Conservation (phyloP, 371 early-diverging fungal genomes). For the Rhizopus arrhizus region DNA sequence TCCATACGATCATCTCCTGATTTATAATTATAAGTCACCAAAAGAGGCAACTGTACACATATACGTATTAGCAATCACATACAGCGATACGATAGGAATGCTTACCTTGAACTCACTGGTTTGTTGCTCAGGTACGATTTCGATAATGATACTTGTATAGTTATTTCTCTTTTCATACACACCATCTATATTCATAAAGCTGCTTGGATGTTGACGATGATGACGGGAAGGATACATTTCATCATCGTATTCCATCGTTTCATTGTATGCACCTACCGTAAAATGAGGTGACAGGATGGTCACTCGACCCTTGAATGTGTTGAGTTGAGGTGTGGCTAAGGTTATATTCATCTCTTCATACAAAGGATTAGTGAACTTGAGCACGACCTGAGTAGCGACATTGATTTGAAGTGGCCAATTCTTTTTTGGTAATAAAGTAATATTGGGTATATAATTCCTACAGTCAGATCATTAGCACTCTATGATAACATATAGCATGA, state of each 20-base stretch:
- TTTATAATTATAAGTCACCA: conserved; percentile 65
- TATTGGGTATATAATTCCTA: conserved; percentile 77
- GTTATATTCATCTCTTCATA: conserved; percentile 72
- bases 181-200: conserved; percentile 39
- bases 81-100: not conserved
- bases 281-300: conserved; percentile 72
- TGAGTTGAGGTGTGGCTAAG: conserved; percentile 56
- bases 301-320: conserved; percentile 42
- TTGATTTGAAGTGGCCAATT: conserved; percentile 57
- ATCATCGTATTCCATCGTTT: conserved; percentile 83
- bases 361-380: conserved; percentile 87
- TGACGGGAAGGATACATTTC: conserved; percentile 43
- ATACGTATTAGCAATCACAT: not conserved
- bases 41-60: conserved; percentile 60
- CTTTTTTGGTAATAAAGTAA: conserved; percentile 68
- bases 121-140: conserved; percentile 55
- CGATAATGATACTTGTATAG: conserved; percentile 61
- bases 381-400: conserved; percentile 60
- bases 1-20: conserved; percentile 58
- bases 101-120: conserved; percentile 54
- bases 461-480: no score
- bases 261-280: conserved; percentile 76
- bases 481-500: not conserved
- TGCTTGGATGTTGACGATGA: conserved; percentile 3
- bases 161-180: conserved; percentile 63